Base-by-base conservation (phyloP, 768 basidiomycete species). In the Rubroboletus satanas region DNA sequence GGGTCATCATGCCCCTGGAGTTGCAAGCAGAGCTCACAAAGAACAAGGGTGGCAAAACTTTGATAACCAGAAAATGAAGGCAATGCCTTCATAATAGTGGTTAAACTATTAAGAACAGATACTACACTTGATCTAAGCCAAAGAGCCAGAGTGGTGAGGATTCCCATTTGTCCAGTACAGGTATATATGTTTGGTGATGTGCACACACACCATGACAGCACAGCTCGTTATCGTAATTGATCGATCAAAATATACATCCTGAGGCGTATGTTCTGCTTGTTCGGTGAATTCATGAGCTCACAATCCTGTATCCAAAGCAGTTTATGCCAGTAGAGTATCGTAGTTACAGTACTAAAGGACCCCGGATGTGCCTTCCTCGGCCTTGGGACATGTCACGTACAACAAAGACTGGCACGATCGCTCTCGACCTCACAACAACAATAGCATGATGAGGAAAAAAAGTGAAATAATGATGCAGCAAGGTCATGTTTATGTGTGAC, bases 71-170 rank as follows among this genome's bases (percentile, higher is more conserved):
- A 66, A 61, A 78, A 78, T 74, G 72, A 71, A 71, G 66, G 76
- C 79, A 71, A 73, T 80, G 79, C 76, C 73, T 68, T 69, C 76
- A 79, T 80, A 79, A 80, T 78, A 79, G 79, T 77, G 77, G 78
- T 69, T 79, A 71, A 59, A 73, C 78, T 82, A 75, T 76, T 76
- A 81, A 83, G 80, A 83, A 83, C 81, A 83, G 82, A 83, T 83
- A 83, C 83, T 83, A 83, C 83, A 83, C 83, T 83, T 83, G 82
- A 83, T 83, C 82, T 83, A 82, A 83, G 63, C 47, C 82, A 82
- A 80, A 79, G 80, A 80, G 80, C 80, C 79, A 68, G 59, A 61
- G 57, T 65, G 60, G 61, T 59, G 50, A 63, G 33, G 62, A 61
- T 43, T 17, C 28, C 3, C 0, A 5, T 0, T 0, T 1, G 51